A percentile compares a stretch with the other conserved stretches of the same genome.
Conservation (phyloP, 768 basidiomycete genomes). For the Pleurotus salmoneostramineus region DNA sequence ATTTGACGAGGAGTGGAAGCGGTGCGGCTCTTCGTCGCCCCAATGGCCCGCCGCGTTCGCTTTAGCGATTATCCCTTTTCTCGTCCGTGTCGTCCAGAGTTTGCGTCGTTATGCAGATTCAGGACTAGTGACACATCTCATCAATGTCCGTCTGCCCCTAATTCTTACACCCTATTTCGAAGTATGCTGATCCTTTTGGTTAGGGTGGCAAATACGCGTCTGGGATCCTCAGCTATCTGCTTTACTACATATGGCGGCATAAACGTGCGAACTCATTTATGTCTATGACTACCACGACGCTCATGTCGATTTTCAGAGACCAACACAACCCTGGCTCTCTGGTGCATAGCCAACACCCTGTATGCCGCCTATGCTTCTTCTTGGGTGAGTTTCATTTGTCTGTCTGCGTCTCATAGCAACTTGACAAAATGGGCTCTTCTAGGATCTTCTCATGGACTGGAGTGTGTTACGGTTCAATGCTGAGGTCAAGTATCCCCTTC, state of each 20-base stretch:
- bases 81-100: conserved; percentile 81
- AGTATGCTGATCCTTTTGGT: neutral
- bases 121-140: conserved; percentile 65
- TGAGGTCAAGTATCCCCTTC: conserved; percentile 49
- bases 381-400: conserved; percentile 56
- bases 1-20: conserved; percentile 46
- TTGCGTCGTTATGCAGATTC: conserved; percentile 86
- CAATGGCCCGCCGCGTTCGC: conserved; percentile 64
- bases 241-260: conserved; percentile 79
- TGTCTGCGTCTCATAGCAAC: no score
- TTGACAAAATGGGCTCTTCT: neutral
- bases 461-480: conserved; percentile 55
- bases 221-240: conserved; percentile 60
- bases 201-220: conserved; percentile 83
- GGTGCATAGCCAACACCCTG: conserved; percentile 58
- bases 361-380: conserved; percentile 68
- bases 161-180: neutral
- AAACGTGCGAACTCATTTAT: conserved; percentile 33
- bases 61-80: conserved; percentile 61
- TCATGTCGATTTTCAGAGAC: conserved; percentile 15
- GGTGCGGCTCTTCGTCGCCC: conserved; percentile 38
- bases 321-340: conserved; percentile 56
- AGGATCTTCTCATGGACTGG: conserved; percentile 95
- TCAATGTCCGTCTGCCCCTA: conserved; percentile 58
- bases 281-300: neutral